phyloP scores from a whole-genome alignment of 495 filamentous ascomycete species.

The Neurospora pannonica region DNA sequence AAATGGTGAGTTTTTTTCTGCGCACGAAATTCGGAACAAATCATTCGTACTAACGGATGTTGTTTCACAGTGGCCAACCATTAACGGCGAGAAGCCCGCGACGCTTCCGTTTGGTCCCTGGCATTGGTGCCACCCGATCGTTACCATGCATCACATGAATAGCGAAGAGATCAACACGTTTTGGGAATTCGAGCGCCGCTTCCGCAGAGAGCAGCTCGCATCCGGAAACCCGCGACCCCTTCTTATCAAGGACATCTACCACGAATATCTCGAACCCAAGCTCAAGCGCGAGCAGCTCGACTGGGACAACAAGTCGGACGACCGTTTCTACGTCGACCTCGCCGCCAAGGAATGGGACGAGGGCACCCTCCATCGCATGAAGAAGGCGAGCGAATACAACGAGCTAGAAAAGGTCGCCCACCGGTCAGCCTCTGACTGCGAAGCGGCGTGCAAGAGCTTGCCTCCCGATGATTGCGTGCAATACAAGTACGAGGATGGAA shows the following conservation, averaged over 20 bases:
- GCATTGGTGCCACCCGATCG: constrained; percentile 51
- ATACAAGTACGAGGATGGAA: constrained; percentile 23
- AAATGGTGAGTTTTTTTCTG: constrained; percentile 25
- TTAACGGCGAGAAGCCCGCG: constrained; percentile 47
- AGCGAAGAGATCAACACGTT: constrained; percentile 42
- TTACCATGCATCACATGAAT: constrained; percentile 54
- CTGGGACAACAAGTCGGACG: constrained; percentile 42
- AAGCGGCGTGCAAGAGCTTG: constrained; percentile 30
- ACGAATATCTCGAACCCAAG: constrained; percentile 29
- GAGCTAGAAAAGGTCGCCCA: constrained; percentile 29
- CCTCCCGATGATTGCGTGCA: constrained; percentile 25
- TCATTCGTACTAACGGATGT: constrained; percentile 4
- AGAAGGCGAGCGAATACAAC: constrained; percentile 19
- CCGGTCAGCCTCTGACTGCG: constrained; percentile 32
- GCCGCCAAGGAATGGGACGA: constrained; percentile 10
- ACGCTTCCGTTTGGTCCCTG: constrained; percentile 40
- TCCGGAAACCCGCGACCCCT: constrained; percentile 13
- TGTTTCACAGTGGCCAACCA: constrained; percentile 38
- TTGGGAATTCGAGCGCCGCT: constrained; percentile 42
- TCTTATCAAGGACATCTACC: constrained; percentile 37
- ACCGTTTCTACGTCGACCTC: constrained; percentile 29
- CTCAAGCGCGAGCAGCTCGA: constrained; percentile 26
- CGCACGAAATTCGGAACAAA: constrained; percentile 37
- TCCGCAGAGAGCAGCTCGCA: constrained; percentile 6
- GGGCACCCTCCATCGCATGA: constrained; percentile 20